Evolutionary conservation across 2,329 filamentous ascomycete species (phyloP), one percentile per base, ranked within the genome.

Genomic region (Xylaria polymorpha): DNA sequence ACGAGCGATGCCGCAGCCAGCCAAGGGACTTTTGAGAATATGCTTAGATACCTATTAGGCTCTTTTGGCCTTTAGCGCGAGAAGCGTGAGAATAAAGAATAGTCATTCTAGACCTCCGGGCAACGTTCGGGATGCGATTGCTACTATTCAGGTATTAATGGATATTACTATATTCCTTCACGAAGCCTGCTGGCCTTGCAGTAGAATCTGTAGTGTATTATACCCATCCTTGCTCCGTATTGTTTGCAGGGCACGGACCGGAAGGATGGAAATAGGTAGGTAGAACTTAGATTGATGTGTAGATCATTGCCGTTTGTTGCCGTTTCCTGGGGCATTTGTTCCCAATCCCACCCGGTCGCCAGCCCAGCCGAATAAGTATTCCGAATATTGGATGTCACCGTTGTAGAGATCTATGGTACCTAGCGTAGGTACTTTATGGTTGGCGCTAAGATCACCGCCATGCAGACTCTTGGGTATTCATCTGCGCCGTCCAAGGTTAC

Each of bases 1-100:
- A 64, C 51, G 61, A 57, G 56, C 46, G 10, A 53, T 41, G 41
- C 43, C 41, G 37, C 64, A 67, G 64, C 50, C 61, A 35, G 55
- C 51, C 35, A 39, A 57, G 22, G n/a, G 25, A 44, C 37, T 25
- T 46, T 9, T 43, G 15, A 32, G 32, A 55, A 55, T 39, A 29
- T 41, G 39, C 39, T 41, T n/a, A 29, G 12, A 25, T 56, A 53
- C 32, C 15, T 7, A 57, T 41, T 41, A 57, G 53, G 20, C 20
- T 6, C 25, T 25, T 32, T 61, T 25, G 8, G 5, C 10, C 14
- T 20, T 14, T 61, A 22, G 44, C 59, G 59, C 59, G 32, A 20
- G 44, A 61, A 51, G 59, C 58, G 58, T 61, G 18, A n/a, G 56
- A 8, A 46, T 35, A 48, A 60, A 37, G 25, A 18, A 14, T 22